Evolutionary conservation across 1,284 basidiomycete species (phyloP), one percentile per base, ranked within the genome.

Genomic region (Ceratobasidium theobromae): DNA sequence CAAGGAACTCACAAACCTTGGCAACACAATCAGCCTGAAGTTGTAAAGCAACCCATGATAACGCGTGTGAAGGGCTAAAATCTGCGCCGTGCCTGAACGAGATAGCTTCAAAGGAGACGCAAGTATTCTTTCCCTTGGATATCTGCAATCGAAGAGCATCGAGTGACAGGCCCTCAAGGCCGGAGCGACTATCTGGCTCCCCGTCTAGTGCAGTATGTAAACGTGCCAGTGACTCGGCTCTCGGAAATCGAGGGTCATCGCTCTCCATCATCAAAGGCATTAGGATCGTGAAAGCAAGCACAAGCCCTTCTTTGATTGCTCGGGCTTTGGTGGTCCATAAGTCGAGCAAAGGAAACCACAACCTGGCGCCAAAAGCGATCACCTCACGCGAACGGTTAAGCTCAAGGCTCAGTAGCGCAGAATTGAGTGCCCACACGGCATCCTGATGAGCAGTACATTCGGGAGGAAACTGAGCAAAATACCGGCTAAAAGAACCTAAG

Each of bases 31-130:
- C 91, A 3, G 92, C 89, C 68, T 91, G 88, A n/a, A 97, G 77
- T 74, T 95, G 87, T 3, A 95, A 76, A 0, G 87, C 80, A 0
- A 85, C 83, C 95, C 95, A 98, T 0, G 86, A 81, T 38, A 92
- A 74, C 0, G 91, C 90, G 73, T 92, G 86, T 23, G 76, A 79
- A 0, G 82, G 73, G 66, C 85, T 84, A 71, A 98, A 93, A 69
- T 84, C 83, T 77, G 81, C 84, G 2, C 91, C 91, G 46, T 86
- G 81, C 45, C 83, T 78, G 73, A 93, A 91, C 0, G 87, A 89
- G 21, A 74, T 77, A 0, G 84, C 81, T 23, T 65, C 75, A 70
- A 92, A 91, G 16, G 85, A 78, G 11, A 73, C 71, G 40, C 73
- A 67, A 12, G 71, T 69, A 11, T 53, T 41, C n/a, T 72, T 71